Percentiles rank a stretch among this genome's conserved stretches.
phyloP scores from a whole-genome alignment of 2,329 filamentous ascomycete genomes.

The Claviceps humidiphila region DNA sequence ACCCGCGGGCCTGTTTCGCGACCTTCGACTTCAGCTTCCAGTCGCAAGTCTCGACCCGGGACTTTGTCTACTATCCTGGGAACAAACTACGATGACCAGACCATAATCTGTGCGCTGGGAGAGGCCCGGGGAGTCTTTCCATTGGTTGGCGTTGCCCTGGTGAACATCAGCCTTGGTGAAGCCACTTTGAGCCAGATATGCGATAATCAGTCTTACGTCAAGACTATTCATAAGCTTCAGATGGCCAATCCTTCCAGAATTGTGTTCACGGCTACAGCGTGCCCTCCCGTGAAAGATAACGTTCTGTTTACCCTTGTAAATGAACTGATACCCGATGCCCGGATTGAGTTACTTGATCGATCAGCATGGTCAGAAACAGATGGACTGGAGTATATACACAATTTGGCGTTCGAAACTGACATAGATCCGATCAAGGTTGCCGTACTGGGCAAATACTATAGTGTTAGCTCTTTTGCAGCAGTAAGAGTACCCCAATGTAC shows the following conservation, averaged over 20 bases:
- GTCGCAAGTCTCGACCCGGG: constrained; percentile 30
- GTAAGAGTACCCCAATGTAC: constrained; percentile 34
- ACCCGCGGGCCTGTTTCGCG: neutral
- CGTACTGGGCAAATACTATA: constrained; percentile 72
- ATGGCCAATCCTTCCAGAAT: constrained; percentile 71
- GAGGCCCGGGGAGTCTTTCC: constrained; percentile 81
- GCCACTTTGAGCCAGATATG: constrained; percentile 80
- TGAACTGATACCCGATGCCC: constrained; percentile 30
- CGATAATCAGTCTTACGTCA: constrained; percentile 84
- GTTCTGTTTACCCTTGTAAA: constrained; percentile 63
- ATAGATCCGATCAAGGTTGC: constrained; percentile 69
- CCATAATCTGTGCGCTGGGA: constrained; percentile 76
- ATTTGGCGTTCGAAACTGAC: constrained; percentile 68
- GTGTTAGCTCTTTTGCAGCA: constrained; percentile 72
- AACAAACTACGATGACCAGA: constrained; percentile 39
- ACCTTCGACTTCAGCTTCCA: constrained; percentile 26
- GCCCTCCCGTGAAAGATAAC: constrained; percentile 50
- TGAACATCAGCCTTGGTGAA: constrained; percentile 77
- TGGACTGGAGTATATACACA: constrained; percentile 65
- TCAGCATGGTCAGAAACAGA: constrained; percentile 70
- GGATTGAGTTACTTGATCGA: constrained; percentile 47
- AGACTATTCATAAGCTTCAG: constrained; percentile 73
- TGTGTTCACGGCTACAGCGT: constrained; percentile 61
- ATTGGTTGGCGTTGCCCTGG: constrained; percentile 71
- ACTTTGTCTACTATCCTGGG: constrained; percentile 26